Percentiles rank a stretch among this genome's conserved stretches.
phyloP scores from a whole-genome alignment of 129 eudicot genomes.

The Daucus carota region DH1_v3.0 NC_030381.2:11374501-11375000 shows the following conservation, averaged over 20 bases:
- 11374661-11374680: constrained; percentile 94
- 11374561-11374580: constrained; percentile 60
- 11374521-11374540: constrained; percentile 96
- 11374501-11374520: constrained; percentile 71
- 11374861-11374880: constrained; percentile 12
- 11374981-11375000: constrained; percentile 46
- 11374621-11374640: constrained; percentile 56
- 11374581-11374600: constrained; percentile 33
- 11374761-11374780: constrained; percentile 23
- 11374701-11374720: constrained; percentile 87
- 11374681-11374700: constrained; percentile 84
- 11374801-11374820: constrained; percentile 59
- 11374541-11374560: constrained; percentile 84
- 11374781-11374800: neutral
- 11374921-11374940: constrained; percentile 93
- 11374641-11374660: constrained; percentile 99
- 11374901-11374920: constrained; percentile 89
- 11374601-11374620: constrained; percentile 26
- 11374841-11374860: constrained; percentile 41
- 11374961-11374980: constrained; percentile 38
- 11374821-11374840: constrained; percentile 64
- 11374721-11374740: constrained; percentile 60
- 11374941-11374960: constrained; percentile 53
- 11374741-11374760: constrained; percentile 22
- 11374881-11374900: constrained; percentile 71